Evolutionary conservation across 2,329 filamentous ascomycete genomes (phyloP).

Genomic region (Pseudocercospora vitis): DNA sequence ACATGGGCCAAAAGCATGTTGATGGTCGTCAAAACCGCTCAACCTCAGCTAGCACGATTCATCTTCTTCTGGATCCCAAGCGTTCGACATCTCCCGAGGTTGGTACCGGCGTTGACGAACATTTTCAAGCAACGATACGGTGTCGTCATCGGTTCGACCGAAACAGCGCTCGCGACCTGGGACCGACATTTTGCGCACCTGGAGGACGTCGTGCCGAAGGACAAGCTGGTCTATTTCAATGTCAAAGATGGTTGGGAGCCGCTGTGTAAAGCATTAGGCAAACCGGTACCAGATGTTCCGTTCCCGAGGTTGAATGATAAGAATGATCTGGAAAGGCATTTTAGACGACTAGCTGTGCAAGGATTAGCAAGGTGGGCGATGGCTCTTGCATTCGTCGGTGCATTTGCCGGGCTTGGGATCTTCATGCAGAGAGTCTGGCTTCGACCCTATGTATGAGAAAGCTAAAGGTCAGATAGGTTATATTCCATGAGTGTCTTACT

Average conservation of each 20-base stretch:
- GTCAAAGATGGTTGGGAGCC: slow-evolving; percentile 33
- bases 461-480: not conserved
- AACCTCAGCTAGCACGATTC: slow-evolving; percentile 9
- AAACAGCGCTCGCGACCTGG: slow-evolving; percentile 1
- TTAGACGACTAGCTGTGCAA: slow-evolving; percentile 9
- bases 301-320: slow-evolving; percentile 27
- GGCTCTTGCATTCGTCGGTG: not conserved
- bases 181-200: slow-evolving; percentile 16
- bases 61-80: slow-evolving; percentile 22
- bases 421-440: too few species aligned
- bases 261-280: slow-evolving; percentile 32
- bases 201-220: slow-evolving; percentile 7
- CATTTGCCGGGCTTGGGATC: not conserved
- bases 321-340: slow-evolving; percentile 12
- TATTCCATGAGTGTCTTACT: too few species aligned
- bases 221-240: slow-evolving; percentile 25
- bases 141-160: not conserved
- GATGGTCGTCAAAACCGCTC: slow-evolving; percentile 9
- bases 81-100: slow-evolving; percentile 12
- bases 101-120: slow-evolving; percentile 5
- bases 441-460: not conserved
- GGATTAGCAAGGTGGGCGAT: slow-evolving; percentile 15
- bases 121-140: slow-evolving; percentile 13
- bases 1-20: slow-evolving; percentile 8
- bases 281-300: slow-evolving; percentile 25